Evolutionary conservation across 306 rosid genomes (phyloP).

Genomic region (Canavalia ensiformis): DNA sequence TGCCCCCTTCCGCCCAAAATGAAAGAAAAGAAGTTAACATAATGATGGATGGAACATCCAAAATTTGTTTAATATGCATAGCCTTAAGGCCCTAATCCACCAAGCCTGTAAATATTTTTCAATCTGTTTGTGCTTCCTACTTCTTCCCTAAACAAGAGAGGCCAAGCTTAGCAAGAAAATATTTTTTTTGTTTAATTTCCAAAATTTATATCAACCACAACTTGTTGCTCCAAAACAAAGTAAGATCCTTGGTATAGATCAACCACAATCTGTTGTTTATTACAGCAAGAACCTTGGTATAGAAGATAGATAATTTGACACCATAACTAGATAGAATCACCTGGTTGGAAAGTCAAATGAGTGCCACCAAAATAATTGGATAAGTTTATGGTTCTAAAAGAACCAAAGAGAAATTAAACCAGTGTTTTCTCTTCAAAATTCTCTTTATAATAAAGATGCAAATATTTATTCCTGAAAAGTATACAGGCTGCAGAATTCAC

Average conservation of each 20-base stretch:
- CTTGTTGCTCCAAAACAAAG: no score
- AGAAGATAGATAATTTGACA: not conserved
- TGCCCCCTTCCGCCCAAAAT: not conserved
- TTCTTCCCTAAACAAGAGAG: not conserved
- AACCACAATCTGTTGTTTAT: no score
- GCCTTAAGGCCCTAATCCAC: not conserved
- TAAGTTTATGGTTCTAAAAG: no score
- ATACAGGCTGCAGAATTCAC: no score
- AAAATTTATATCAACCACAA: not conserved
- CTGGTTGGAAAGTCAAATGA: no score
- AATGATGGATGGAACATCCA: conserved; percentile 29
- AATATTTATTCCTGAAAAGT: no score
- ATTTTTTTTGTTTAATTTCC: not conserved
- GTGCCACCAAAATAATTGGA: no score
- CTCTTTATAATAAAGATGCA: no score
- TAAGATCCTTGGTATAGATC: no score
- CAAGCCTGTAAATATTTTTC: conserved; percentile 9
- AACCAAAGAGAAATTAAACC: no score
- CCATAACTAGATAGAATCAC: no score
- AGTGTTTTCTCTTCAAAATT: no score
- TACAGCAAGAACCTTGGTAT: not conserved
- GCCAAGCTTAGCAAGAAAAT: not conserved
- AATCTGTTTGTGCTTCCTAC: conserved; percentile 17
- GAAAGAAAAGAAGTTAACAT: not conserved
- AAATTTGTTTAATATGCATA: conserved; percentile 17